These are phyloP conservation scores for Boletus sp. DNA, from an alignment of 768 basidiomycete genomes.

Conservation along the genomic window DNA sequence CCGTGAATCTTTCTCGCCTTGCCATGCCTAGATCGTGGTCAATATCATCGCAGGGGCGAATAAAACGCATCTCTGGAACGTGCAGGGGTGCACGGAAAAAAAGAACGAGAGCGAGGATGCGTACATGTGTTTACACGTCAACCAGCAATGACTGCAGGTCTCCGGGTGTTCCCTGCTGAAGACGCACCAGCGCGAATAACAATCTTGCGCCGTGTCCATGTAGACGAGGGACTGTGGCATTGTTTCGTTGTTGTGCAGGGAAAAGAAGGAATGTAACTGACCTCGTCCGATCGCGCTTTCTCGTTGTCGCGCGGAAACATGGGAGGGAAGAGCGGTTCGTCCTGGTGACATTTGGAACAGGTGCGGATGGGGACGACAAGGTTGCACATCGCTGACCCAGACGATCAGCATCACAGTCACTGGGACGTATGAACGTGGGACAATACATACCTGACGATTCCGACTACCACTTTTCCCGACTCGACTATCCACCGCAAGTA, in stretches of 20 bases:
- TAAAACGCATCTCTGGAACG: too few relatives aligned
- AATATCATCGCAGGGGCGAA: neutral
- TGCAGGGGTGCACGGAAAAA: too few relatives aligned
- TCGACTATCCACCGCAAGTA: neutral
- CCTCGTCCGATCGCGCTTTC: constrained; percentile 19
- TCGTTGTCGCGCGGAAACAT: constrained; percentile 12
- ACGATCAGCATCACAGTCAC: neutral
- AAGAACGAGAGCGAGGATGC: neutral
- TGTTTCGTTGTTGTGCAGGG: neutral
- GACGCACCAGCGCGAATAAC: constrained; percentile 29
- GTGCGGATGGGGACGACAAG: constrained; percentile 30
- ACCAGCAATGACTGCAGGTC: constrained; percentile 24
- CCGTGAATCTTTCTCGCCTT: constrained; percentile 30
- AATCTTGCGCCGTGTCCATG: constrained; percentile 33
- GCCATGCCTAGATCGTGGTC: constrained; percentile 23
- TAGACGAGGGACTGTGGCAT: constrained; percentile 16
- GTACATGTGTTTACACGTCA: constrained; percentile 31
- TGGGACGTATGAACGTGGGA: neutral
- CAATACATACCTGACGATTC: neutral
- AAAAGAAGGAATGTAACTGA: neutral
- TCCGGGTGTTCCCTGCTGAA: constrained; percentile 31
- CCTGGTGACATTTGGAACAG: constrained; percentile 28
- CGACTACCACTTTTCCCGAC: too few relatives aligned
- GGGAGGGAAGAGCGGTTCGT: constrained; percentile 26
- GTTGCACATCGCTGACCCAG: constrained; percentile 27